Base-by-base conservation (phyloP, 768 basidiomycete genomes). In the Russula olivacea region DNA sequence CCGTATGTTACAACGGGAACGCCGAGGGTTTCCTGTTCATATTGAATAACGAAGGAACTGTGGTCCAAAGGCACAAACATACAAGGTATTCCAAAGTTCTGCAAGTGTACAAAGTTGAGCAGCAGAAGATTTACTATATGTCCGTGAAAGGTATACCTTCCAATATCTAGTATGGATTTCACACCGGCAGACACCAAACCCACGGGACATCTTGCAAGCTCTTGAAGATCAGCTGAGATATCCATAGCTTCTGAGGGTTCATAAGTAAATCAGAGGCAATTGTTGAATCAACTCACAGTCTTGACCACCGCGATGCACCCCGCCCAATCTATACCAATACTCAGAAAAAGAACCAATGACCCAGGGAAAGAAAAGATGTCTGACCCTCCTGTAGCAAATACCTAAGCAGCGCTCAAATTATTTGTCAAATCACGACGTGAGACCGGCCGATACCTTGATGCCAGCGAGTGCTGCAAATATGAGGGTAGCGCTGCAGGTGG, bases 121-220 rank as follows among this genome's bases (percentile, higher is more conserved):
- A 36, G 41, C 1, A 7, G n/a, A 34, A 48, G 19, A 30, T 23
- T 30, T 2, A 47, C 17, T 21, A 30, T 12, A 51, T 40, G 64
- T 30, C 4, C 14, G 17, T 28, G 17, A 45, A 51, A 43, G 15
- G 51, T 76, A 59, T 59, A 84, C 89, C 83, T 81, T 61, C 89
- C 89, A 63, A 98, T 94, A 72, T 99, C 97, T 48, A 99, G 74
- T 64, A 99, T 98, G 0, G 90, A 92, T 73, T 98, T 99, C 21
- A 91, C 86, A 12, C 97, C 97, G 11, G 94, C 89, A 19, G 95
- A 96, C 11, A 98, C 85, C 40, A 99, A 80, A 3, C 89, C 93
- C 50, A 98, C 91, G 23, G 94, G 89, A 68, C 92, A 96, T 21
- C 91, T 81, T 23, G 89, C 80, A 38, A 99, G 82, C 72, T 98